Evolutionary conservation across 2,329 filamentous ascomycete species (phyloP), one percentile per base, ranked within the genome.

Genomic region (Aspergillus cejpii): DNA sequence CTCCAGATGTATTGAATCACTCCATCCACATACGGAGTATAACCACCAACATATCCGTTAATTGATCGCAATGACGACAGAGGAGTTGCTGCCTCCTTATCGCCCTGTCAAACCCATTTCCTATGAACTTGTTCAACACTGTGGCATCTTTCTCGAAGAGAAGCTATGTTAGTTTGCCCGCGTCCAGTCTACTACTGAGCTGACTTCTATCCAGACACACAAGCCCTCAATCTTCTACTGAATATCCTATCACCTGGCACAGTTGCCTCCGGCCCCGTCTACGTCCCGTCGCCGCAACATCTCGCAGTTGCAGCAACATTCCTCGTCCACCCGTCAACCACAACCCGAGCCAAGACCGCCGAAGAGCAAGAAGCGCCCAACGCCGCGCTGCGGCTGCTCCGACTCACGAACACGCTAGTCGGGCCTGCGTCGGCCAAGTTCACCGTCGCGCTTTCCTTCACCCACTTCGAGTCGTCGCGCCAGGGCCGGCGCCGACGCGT

Each of bases 231-330:
- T 36, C 75, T 91, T 1, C 73, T 91, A 28, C 75, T 76, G 21
- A 65, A 66, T 47, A 61, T 64, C 27, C 48, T 68, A 11, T 55
- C 58, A 27, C 61, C 56, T 6, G 60, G 61, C 2, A 62, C 57
- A 28, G 49, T 58, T 58, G 62, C 58, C 65, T 59, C 60, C 8
- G 68, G 67, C 24, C 72, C 79, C 1, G 77, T 78, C 8, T 78
- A 77, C 46, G 68, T 88, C 14, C 86, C 91, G 1, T 79, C 85
- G 2, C 75, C 84, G 0, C 78, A 80, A 45, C 83, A 91, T 52
- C 73, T 97, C 19, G 83, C 86, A 6, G 73, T 96, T 6, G 76
- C 89, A n/a, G 80, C 77, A 34, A 92, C 87, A 1, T 73, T 96
- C n/a, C 67, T 83, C n/a, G 78, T 92, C 11, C 88, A 95, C 58